Evolutionary conservation across 176 grass and related monocot genomes (phyloP).

Genomic region (Bonia amplexicaulis): DNA sequence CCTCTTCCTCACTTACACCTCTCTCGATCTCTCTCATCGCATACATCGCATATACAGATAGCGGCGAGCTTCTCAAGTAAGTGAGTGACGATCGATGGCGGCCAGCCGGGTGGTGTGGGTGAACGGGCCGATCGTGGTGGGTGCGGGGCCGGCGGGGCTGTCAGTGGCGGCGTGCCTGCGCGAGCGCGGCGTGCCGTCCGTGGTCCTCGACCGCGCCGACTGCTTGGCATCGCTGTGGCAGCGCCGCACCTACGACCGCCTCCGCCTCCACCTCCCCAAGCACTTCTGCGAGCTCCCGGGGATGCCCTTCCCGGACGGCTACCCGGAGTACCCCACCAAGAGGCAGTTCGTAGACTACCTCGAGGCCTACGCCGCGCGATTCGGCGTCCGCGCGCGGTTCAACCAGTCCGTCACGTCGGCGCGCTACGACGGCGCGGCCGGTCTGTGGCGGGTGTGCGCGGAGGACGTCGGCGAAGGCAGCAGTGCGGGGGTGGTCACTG

Average conservation of each 20-base stretch:
- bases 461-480: neutral
- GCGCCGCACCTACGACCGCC: conserved; percentile 63
- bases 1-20: neutral
- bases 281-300: conserved; percentile 72
- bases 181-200: conserved; percentile 33
- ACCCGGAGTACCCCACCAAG: conserved; percentile 65
- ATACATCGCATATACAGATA: too few species aligned
- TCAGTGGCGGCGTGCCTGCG: conserved; percentile 61
- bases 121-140: conserved; percentile 77
- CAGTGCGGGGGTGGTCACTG: neutral
- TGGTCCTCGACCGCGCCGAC: conserved; percentile 67
- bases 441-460: conserved; percentile 50
- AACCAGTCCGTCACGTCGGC: conserved; percentile 66
- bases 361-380: conserved; percentile 40
- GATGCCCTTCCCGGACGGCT: conserved; percentile 51
- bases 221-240: conserved; percentile 85
- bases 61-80: neutral
- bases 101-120: conserved; percentile 48
- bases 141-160: conserved; percentile 67
- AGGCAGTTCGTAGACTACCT: conserved; percentile 70
- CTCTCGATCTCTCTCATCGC: neutral
- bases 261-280: conserved; percentile 68
- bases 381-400: conserved; percentile 43
- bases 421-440: conserved; percentile 40
- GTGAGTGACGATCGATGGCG: neutral